Evolutionary conservation across 805 yeast genomes (phyloP), one percentile per base, ranked within the genome.

Genomic region (Blastobotrys peoriensis): DNA sequence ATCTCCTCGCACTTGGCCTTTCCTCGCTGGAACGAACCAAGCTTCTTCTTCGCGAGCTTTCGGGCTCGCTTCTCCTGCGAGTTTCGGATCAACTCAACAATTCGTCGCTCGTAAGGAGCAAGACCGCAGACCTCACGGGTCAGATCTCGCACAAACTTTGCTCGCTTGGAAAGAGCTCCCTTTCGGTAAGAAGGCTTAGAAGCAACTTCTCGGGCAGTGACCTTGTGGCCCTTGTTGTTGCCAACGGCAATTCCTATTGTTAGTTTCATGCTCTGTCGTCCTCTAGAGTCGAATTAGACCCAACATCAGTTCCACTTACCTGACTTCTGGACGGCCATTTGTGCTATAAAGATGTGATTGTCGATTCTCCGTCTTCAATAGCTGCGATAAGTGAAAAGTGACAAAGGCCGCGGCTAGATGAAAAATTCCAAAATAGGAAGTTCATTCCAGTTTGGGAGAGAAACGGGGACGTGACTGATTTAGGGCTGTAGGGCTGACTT

Each of bases 41-140:
- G 86, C 69, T 66, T 91, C 95, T 86, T 93, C 93, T 93, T 93
- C 62, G 98, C 97, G 70, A 93, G 88, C 88, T 93, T 93, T 87
- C 93, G 86, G 63, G 99, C 98, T 81, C 98, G 93, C 95, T 93
- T 93, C 79, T 93, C 99, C 83, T 96, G 96, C 72, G 96, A 89
- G 80, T 94, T 93, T 83, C 98, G 93, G 84, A 93, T 81, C 78
- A 93, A 82, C 79, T 93, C 99, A 68, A 94, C 85, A 72, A 93
- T 83, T 79, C 99, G 89, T 82, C 96, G 89, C 81, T 93, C 99
- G 76, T 93, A 93, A 76, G 99, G 98, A 60, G 99, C 96, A 70
- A 93, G 81, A 73, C 98, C 98, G 63, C 95, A 77, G 65, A 93
- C 97, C 79, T 93, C 99, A 71, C 83, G 82, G 73, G 93, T 95